These are phyloP conservation scores for Hypoxylon sp. DNA, from an alignment of 2,329 filamentous ascomycete genomes.

Conservation along the genomic window DNA sequence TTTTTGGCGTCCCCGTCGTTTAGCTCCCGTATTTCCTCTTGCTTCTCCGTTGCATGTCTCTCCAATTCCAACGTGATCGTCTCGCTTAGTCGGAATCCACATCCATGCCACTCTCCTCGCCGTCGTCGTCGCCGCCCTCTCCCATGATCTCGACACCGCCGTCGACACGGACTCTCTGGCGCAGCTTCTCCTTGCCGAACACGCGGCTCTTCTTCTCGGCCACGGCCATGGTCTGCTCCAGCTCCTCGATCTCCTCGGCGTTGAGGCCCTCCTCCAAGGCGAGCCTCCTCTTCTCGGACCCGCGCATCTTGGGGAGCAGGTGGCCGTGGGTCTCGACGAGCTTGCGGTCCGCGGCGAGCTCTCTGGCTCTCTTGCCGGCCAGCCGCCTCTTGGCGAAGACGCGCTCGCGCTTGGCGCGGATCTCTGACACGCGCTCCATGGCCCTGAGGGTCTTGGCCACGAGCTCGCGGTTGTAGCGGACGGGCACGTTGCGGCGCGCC, in stretches of 20 bases:
- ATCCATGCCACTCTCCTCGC: slow-evolving; percentile 55
- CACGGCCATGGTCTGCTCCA: slow-evolving; percentile 51
- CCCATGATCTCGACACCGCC: slow-evolving; percentile 61
- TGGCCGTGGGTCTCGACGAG: slow-evolving; percentile 94
- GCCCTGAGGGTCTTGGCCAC: slow-evolving; percentile 89
- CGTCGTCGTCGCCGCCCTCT: slow-evolving; percentile 45
- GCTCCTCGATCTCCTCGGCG: slow-evolving; percentile 55
- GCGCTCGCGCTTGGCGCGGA: slow-evolving; percentile 85
- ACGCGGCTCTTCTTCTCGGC: slow-evolving; percentile 54
- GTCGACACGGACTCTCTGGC: slow-evolving; percentile 57
- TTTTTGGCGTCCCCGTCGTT: slow-evolving; percentile 41
- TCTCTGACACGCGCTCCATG: slow-evolving; percentile 92
- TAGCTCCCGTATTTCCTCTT: slow-evolving; percentile 9
- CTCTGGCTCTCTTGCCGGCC: slow-evolving; percentile 87
- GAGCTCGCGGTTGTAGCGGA: slow-evolving; percentile 95
- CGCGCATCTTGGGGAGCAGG: slow-evolving; percentile 81
- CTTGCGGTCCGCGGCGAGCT: slow-evolving; percentile 85
- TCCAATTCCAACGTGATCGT: slow-evolving; percentile 8
- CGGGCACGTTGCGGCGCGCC: slow-evolving; percentile 91
- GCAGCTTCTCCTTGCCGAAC: slow-evolving; percentile 59
- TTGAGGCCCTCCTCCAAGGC: slow-evolving; percentile 57
- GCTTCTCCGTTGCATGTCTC: neutral
- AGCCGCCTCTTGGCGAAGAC: slow-evolving; percentile 96
- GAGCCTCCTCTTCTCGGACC: slow-evolving; percentile 72
- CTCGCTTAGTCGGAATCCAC: slow-evolving; percentile 56